Evolutionary conservation across 1,284 basidiomycete genomes (phyloP).

Genomic region (Coriolopsis trogii): DNA sequence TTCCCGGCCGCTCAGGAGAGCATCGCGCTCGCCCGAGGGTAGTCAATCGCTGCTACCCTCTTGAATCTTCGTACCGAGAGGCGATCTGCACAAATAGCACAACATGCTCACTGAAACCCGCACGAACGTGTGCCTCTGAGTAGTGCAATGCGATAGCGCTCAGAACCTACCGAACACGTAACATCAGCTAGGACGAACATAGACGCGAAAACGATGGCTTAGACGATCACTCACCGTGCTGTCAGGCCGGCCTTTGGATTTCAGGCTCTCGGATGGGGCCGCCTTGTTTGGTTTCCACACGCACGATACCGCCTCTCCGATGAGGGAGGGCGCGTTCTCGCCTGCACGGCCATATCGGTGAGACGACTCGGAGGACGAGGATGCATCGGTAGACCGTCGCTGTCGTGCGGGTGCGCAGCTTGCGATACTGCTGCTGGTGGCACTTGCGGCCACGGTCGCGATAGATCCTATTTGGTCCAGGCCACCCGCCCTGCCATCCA

Average conservation of each 20-base stretch:
- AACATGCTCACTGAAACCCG: conserved; percentile 79
- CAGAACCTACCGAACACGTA: conserved; percentile 58
- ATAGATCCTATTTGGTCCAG: conserved; percentile 34
- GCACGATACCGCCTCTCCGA: conserved; percentile 40
- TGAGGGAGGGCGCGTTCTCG: conserved; percentile 22
- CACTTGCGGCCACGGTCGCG: conserved; percentile 21
- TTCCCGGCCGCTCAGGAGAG: conserved; percentile 41
- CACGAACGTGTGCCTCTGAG: conserved; percentile 78
- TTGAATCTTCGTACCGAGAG: conserved; percentile 77
- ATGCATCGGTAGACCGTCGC: conserved; percentile 70
- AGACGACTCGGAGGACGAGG: conserved; percentile 70
- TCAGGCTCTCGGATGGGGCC: conserved; percentile 46
- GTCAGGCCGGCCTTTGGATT: conserved; percentile 58
- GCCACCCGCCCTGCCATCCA: conserved; percentile 71
- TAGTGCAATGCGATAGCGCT: conserved; percentile 74
- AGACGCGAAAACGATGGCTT: no score
- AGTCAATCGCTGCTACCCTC: conserved; percentile 68
- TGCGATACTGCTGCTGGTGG: conserved; percentile 22
- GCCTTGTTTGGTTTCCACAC: conserved; percentile 41
- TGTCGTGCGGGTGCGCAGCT: conserved; percentile 40
- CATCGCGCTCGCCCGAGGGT: conserved; percentile 51
- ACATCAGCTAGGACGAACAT: no score
- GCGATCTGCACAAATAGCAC: conserved; percentile 75
- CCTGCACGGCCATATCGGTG: conserved; percentile 36
- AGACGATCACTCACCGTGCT: no score